Evolutionary conservation across 192 early-diverging fungal genomes (phyloP), one percentile per base, ranked within the genome.

Genomic region (Oehlia diaphana): DNA sequence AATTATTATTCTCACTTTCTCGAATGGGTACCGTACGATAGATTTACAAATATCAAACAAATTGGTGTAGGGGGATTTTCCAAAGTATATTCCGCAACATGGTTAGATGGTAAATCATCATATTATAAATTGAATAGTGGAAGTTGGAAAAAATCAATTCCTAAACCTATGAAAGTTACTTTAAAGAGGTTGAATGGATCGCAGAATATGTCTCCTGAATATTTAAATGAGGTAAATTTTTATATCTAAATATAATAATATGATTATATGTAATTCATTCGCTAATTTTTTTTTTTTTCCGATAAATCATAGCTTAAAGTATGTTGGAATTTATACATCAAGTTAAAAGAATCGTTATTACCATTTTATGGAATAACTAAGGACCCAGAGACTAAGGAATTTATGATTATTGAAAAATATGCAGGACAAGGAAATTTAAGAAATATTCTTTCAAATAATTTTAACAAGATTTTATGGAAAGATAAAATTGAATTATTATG

Each of bases 1-100:
- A 42, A 42, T 42, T 42, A 42, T 42, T 42, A 42, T 42, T 42
- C 7, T 42, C 39, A 42, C 39, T 64, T 64, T 71, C 69, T 71
- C 13, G 69, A 42, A 71, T 71, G 69, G 69, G 69, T 71, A 19
- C 69, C 69, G 0, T 71, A 33, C 21, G 69, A 71, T 31, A 44
- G 39, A 44, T 71, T 71, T n/a, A 71, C 33, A 19, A 35, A 71
- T 23, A 19, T 71, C 9, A 35, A 23, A 35, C 66, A 81, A 63
- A 80, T 84, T 63, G 83, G 78, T 8, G 74, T 68, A 10, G 83
- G 83, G 19, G 83, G 83, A 8, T 84, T 84, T 33, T 76, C 81
- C n/a, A 81, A 80, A 23, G 75, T 84, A 14, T 84, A 82, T 26
- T 68, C 33, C 4, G 69, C 69, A 37, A 71, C 13, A 35, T 71